Conservation (phyloP, 202 grass and related monocot genomes). For the Musa balbisiana region DNA sequence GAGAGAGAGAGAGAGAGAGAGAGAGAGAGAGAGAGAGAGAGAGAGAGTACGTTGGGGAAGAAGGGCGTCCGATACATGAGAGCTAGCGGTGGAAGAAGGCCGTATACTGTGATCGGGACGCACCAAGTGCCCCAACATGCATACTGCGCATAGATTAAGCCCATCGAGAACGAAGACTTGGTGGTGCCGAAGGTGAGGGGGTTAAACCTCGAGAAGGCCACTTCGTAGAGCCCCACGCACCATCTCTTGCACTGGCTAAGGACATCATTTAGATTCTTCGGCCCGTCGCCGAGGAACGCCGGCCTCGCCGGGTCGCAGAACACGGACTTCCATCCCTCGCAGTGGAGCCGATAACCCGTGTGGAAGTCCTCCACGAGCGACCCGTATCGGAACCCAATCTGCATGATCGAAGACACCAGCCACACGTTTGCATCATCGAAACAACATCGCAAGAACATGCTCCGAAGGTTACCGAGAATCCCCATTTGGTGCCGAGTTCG, state of each 20-base stretch:
- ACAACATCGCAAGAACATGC: not conserved
- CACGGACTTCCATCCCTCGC: slow-evolving; percentile 34
- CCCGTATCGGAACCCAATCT: slow-evolving; percentile 67
- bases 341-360: slow-evolving; percentile 45
- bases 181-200: slow-evolving; percentile 13
- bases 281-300: slow-evolving; percentile 42
- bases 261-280: slow-evolving; percentile 29
- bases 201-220: slow-evolving; percentile 30
- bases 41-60: slow-evolving; percentile 30
- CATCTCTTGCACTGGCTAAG: slow-evolving; percentile 61
- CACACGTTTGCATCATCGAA: not conserved
- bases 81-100: slow-evolving; percentile 32
- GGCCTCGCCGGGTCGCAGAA: slow-evolving; percentile 15
- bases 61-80: slow-evolving; percentile 19
- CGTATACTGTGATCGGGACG: slow-evolving; percentile 28
- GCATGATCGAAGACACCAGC: not conserved
- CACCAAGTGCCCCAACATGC: slow-evolving; percentile 24
- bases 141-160: slow-evolving; percentile 1
- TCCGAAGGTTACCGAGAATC: slow-evolving; percentile 15
- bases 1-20: not conserved
- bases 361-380: slow-evolving; percentile 53
- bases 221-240: slow-evolving; percentile 39
- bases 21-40: not conserved
- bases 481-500: slow-evolving; percentile 36
- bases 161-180: not conserved